These are phyloP conservation scores for Alternaria sp. DNA, from an alignment of 2,329 filamentous ascomycete genomes.

Conservation along the genomic window DNA sequence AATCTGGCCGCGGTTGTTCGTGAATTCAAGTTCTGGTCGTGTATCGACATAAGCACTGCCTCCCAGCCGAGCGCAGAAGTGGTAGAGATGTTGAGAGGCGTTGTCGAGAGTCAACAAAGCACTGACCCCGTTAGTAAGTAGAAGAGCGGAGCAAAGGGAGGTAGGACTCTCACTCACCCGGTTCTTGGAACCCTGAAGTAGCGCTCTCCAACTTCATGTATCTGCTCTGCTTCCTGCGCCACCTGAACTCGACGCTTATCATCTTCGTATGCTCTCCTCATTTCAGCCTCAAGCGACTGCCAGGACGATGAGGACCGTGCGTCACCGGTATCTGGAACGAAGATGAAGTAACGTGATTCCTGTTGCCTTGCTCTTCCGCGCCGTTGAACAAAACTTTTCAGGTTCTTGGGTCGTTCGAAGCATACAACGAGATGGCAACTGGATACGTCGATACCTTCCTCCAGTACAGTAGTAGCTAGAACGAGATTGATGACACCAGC, in stretches of 20 bases:
- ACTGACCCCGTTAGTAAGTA: slow-evolving; percentile 45
- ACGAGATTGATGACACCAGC: slow-evolving; percentile 64
- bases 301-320: slow-evolving; percentile 61
- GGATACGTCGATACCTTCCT: slow-evolving; percentile 70
- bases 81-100: slow-evolving; percentile 77
- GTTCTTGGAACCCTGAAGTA: slow-evolving; percentile 36
- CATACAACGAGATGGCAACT: slow-evolving; percentile 71
- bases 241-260: slow-evolving; percentile 63
- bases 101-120: slow-evolving; percentile 77
- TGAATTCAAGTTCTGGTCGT: slow-evolving; percentile 72
- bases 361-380: slow-evolving; percentile 68
- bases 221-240: slow-evolving; percentile 55
- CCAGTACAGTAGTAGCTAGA: slow-evolving; percentile 65
- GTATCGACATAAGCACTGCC: slow-evolving; percentile 68
- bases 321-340: slow-evolving; percentile 53
- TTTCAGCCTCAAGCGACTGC: slow-evolving; percentile 72
- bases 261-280: slow-evolving; percentile 74
- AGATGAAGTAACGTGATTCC: slow-evolving; percentile 64
- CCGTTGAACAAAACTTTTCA: slow-evolving; percentile 72
- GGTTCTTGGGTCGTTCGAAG: slow-evolving; percentile 67
- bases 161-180: slow-evolving; percentile 33
- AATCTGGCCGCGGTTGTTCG: slow-evolving; percentile 40
- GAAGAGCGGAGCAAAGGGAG: background rate
- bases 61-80: slow-evolving; percentile 76
- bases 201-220: slow-evolving; percentile 58